Percentiles rank a stretch among this genome's conserved stretches.
phyloP scores from a whole-genome alignment of 2,329 filamentous ascomycete genomes.

The Aspergillus pseudotamarii region DNA sequence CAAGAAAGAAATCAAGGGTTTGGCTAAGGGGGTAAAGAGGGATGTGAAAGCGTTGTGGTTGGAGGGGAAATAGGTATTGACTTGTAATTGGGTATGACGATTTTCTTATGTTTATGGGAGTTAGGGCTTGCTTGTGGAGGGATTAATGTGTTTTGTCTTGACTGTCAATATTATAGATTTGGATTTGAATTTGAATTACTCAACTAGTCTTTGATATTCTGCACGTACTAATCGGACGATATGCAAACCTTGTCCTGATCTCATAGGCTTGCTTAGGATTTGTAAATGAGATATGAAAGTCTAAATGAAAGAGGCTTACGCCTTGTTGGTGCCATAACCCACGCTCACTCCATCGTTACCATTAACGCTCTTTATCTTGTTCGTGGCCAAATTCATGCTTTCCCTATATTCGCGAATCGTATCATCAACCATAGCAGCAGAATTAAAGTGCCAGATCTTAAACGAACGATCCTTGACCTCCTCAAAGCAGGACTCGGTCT shows the following conservation, averaged over 20 bases:
- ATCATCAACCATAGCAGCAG: neutral
- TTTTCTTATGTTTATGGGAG: neutral
- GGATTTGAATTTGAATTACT: fast-evolving
- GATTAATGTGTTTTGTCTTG: neutral
- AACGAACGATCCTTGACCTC: neutral
- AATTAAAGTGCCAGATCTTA: neutral
- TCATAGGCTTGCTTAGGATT: too few relatives aligned
- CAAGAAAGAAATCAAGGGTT: neutral
- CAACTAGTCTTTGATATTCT: too few relatives aligned
- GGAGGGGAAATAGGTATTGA: neutral
- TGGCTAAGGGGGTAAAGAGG: neutral
- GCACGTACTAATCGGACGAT: too few relatives aligned
- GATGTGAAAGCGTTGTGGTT: neutral
- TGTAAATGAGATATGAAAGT: too few relatives aligned
- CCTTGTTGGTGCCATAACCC: neutral
- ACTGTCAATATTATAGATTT: fast-evolving
- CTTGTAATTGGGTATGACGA: neutral
- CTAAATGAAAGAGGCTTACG: too few relatives aligned
- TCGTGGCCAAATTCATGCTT: neutral
- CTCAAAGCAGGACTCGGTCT: neutral
- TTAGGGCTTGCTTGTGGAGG: neutral
- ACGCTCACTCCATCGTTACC: too few relatives aligned
- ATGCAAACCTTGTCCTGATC: too few relatives aligned
- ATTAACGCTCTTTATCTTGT: neutral
- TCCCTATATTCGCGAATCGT: neutral